Base-by-base conservation (phyloP, 768 basidiomycete species). In the Lyophyllum atratum region DNA sequence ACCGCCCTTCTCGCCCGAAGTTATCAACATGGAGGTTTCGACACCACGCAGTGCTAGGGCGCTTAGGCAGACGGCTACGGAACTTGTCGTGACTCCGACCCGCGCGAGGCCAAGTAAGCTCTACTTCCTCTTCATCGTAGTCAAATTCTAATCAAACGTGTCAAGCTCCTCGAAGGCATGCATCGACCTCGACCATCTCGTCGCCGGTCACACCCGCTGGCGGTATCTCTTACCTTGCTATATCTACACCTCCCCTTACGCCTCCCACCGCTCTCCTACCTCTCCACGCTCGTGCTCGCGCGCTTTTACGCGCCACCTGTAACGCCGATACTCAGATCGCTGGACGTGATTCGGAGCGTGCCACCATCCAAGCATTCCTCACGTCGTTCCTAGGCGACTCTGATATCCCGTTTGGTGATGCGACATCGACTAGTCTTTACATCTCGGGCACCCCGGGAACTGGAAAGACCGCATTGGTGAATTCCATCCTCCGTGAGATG, bases 401-500 rank as follows among this genome's bases (percentile, higher is more conserved):
- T 39, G 54, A 67, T 10, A 66, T 60, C 53, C 51, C 48, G 19
- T 52, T 50, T 44, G 64, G 67, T 44, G 66, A 66, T 19, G 64
- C 63, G 4, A 52, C 59, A 22, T 66, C 72, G 25, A 76, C 83
- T 10, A 80, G 83, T 42, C 77, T 96, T 56, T 98, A 95, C 70
- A 87, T 98, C 51, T 95, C 95, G 9, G 96, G 96, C 9, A 85
- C 93, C 1, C 94, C 95, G 3, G 96, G 95, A 1, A 93, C 93
- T 2, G 93, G 93, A 19, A 95, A 96, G 75, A 95, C 92, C 1
- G 93, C 92, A 0, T 76, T 96, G 3, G 83, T 94, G 25, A 87
- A 88, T 64, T 76, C 85, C 4, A 74, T 92, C 26, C 69, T 95
- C 21, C 70, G 70, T 19, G 70, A 74, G 8, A 60, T 81, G 25